These are phyloP conservation scores for Vitis vinifera DNA, from an alignment of 164 flowering plant species.

Conservation along the genomic window ASM3070453v1 NC_081811.1:5422501-5423000, in stretches of 20 bases:
- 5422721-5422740: not conserved
- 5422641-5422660: conserved; percentile 63
- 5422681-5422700: conserved; percentile 79
- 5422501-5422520: too few species aligned
- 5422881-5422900: not conserved
- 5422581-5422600: conserved; percentile 63
- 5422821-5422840: conserved; percentile 62
- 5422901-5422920: not conserved
- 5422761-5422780: not conserved
- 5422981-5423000: not conserved
- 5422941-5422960: not conserved
- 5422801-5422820: conserved; percentile 72
- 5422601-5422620: conserved; percentile 48
- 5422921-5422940: not conserved
- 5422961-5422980: not conserved
- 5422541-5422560: conserved; percentile 5
- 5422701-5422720: not conserved
- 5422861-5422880: conserved; percentile 51
- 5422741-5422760: not conserved
- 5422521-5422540: too few species aligned
- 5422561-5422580: conserved; percentile 35
- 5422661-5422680: conserved; percentile 89
- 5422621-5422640: conserved; percentile 73
- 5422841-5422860: conserved; percentile 79
- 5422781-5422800: conserved; percentile 49